These are phyloP conservation scores for Cynara cardunculus DNA, from an alignment of 129 eudicot species.

Conservation along the genomic window DNA sequence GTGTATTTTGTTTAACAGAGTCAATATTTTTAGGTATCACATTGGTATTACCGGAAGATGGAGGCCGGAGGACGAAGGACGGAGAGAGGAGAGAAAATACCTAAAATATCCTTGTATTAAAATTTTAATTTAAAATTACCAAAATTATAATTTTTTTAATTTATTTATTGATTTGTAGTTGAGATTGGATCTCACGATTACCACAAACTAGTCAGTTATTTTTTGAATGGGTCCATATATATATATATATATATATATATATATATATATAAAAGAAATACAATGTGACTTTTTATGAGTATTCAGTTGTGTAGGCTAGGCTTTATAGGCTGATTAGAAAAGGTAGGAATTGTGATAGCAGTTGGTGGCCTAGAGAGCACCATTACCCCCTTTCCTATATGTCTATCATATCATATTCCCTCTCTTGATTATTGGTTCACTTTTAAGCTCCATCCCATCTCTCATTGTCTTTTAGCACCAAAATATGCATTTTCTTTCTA, in stretches of 20 bases:
- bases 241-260: constrained; percentile 1
- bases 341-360: constrained; percentile 26
- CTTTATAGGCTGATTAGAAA: constrained; percentile 26
- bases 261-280: not conserved
- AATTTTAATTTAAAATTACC: no score
- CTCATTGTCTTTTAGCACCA: constrained; percentile 27
- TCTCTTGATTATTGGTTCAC: constrained; percentile 26
- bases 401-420: constrained; percentile 31
- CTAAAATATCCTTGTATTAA: no score
- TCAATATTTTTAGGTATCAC: no score
- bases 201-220: no score
- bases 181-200: no score
- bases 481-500: not conserved
- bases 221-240: no score
- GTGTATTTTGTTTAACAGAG: no score
- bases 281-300: constrained; percentile 6
- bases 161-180: no score
- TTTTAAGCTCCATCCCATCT: constrained; percentile 19
- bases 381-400: not conserved
- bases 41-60: no score
- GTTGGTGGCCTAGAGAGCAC: constrained; percentile 27
- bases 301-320: constrained; percentile 25
- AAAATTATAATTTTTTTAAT: no score
- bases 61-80: no score
- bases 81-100: no score